These are phyloP conservation scores for Gonapodya prolifera DNA, from an alignment of 192 early-diverging fungal species.

Conservation along the genomic window DNA sequence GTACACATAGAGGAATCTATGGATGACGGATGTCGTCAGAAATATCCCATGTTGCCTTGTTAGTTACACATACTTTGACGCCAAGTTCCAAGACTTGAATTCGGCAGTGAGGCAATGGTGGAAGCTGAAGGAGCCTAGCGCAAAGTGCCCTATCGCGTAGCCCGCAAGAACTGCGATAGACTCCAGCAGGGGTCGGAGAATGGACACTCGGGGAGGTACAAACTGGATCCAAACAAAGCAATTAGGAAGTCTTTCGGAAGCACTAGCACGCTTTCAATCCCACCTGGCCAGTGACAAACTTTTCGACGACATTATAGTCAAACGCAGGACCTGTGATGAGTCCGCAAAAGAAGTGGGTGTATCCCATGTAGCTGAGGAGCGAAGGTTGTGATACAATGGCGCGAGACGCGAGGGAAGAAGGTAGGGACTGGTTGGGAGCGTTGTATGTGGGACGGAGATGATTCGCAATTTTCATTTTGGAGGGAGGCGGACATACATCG, in stretches of 20 bases:
- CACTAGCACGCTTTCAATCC: not conserved
- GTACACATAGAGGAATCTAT: conserved; percentile 43
- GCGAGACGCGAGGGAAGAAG: not conserved
- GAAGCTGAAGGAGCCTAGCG: not conserved
- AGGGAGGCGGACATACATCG: not conserved
- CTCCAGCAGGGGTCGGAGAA: not conserved
- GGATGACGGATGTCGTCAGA: too few species aligned
- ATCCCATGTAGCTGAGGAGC: conserved; percentile 55
- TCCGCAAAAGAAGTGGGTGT: conserved; percentile 76
- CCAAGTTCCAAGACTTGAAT: not conserved
- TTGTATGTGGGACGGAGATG: too few species aligned
- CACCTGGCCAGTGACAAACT: conserved; percentile 33
- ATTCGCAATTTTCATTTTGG: not conserved
- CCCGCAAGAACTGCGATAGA: not conserved
- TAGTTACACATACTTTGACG: conserved; percentile 7
- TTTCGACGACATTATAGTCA: conserved; percentile 43
- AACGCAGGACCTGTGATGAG: conserved; percentile 78
- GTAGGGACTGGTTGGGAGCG: not conserved
- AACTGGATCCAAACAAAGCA: too few species aligned
- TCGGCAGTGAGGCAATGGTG: not conserved
- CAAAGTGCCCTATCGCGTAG: not conserved
- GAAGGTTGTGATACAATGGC: not conserved
- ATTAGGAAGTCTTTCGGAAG: too few species aligned
- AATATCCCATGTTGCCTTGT: too few species aligned
- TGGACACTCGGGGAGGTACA: too few species aligned